Evolutionary conservation across 2,329 filamentous ascomycete species (phyloP), one percentile per base, ranked within the genome.

Genomic region (Pyricularia sp.): DNA sequence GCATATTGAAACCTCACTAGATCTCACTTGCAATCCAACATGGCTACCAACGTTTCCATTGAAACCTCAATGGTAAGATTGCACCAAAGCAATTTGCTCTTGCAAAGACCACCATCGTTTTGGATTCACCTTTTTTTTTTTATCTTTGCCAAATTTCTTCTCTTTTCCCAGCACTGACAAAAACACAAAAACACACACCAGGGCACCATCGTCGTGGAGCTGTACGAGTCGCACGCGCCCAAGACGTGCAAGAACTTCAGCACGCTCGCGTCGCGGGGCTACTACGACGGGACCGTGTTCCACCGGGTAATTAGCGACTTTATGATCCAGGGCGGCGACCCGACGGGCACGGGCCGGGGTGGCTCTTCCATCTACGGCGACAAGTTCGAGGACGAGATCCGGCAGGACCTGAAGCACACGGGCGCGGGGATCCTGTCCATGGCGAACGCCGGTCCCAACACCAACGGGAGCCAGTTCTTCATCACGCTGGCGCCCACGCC

Each of bases 401-500:
- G 59, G 22, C 77, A 86, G 2, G 79, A 80, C 4, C 79, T 99
- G 65, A 94, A 93, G 74, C 94, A 99, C 78, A 96, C 92, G 0
- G 93, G 93, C 49, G 93, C 93, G 4, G 93, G 93, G 1, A 82
- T 97, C n/a, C 79, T 99, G 70, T 92, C 88, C 77, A 99, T 99
- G 94, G 94, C 94, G 66, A 99, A 99, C 77, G 87, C 88, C 19
- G 94, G 94, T 0, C 90, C 91, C 9, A 86, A 97, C 75, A 96
- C 93, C 44, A 97, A 97, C 75, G 93, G 93, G 26, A 91, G 86
- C 66, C 94, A 97, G 77, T 99, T 97, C 77, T 97, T 97, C 74
- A 87, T 99, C 69, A 97, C 94, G 0, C 81, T 97, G 40, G 93
- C 92, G 8, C 93, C 93, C 4, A 93, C 94, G 19, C 94, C 94